phyloP scores from a whole-genome alignment of 2,329 filamentous ascomycete genomes.

The Penicillium carneum region DNA sequence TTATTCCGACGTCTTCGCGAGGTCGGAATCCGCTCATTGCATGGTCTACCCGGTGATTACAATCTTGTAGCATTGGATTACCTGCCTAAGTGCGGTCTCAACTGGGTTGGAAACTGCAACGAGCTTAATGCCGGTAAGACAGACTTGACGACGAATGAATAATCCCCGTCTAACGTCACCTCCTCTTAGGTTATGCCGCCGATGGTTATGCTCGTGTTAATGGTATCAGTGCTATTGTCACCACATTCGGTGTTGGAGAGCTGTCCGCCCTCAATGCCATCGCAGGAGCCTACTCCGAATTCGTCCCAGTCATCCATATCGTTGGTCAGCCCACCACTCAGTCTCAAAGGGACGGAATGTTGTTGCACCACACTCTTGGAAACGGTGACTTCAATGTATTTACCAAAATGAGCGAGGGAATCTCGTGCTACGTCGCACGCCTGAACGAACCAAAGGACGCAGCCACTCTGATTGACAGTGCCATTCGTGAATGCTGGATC shows the following conservation, averaged over 20 bases:
- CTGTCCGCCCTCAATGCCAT: constrained; percentile 75
- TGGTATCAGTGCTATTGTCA: constrained; percentile 72
- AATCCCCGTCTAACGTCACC: not conserved
- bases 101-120: constrained; percentile 69
- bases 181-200: constrained; percentile 70
- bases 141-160: not conserved
- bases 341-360: constrained; percentile 56
- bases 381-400: constrained; percentile 86
- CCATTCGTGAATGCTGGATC: constrained; percentile 76
- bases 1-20: constrained; percentile 59
- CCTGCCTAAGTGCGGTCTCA: constrained; percentile 60
- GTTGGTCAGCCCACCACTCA: constrained; percentile 61
- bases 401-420: constrained; percentile 74
- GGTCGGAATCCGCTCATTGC: constrained; percentile 58
- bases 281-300: constrained; percentile 77
- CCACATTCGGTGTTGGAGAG: constrained; percentile 76
- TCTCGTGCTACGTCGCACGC: constrained; percentile 75
- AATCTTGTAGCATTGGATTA: constrained; percentile 70
- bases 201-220: constrained; percentile 79
- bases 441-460: constrained; percentile 74
- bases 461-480: constrained; percentile 77
- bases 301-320: constrained; percentile 71
- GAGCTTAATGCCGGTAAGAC: constrained; percentile 64
- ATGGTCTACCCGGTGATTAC: constrained; percentile 69
- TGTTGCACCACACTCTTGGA: constrained; percentile 72